Conservation (phyloP, 1,284 basidiomycete genomes). For the Pseudozyma sp. region DNA sequence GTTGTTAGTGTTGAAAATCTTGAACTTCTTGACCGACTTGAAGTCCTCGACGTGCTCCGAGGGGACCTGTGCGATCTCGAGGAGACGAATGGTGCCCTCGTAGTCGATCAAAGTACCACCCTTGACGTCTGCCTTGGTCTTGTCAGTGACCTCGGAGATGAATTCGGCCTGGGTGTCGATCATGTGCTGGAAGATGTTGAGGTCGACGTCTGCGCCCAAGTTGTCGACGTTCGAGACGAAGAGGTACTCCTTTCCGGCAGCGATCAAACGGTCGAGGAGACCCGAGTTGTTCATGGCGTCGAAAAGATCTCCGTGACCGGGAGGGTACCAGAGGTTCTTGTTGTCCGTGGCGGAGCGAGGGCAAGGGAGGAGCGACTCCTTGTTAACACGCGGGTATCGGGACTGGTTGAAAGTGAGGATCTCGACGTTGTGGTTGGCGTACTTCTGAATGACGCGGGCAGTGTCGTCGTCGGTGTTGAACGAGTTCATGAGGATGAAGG, state of each 20-base stretch:
- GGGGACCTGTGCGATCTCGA: conserved; percentile 98
- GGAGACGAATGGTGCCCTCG: conserved; percentile 89
- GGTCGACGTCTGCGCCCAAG: conserved; percentile 91
- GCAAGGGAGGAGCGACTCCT: conserved; percentile 90
- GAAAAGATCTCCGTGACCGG: conserved; percentile 97
- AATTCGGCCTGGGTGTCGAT: conserved; percentile 69
- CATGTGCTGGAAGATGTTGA: conserved; percentile 74
- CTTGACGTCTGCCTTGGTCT: conserved; percentile 99
- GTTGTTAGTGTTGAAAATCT: conserved; percentile 82
- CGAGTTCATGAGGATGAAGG: conserved; percentile 99
- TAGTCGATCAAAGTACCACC: conserved; percentile 96
- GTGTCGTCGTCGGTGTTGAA: conserved; percentile 86
- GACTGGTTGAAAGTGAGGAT: conserved; percentile 89
- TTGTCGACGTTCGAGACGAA: conserved; percentile 99
- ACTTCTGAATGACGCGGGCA: conserved; percentile 92
- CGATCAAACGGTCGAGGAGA: conserved; percentile 91
- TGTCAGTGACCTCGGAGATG: conserved; percentile 84
- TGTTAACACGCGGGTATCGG: conserved; percentile 95
- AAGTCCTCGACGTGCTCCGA: conserved; percentile 98
- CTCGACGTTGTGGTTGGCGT: conserved; percentile 78
- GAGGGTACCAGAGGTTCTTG: conserved; percentile 93
- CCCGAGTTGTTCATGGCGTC: conserved; percentile 94
- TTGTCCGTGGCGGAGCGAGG: conserved; percentile 87
- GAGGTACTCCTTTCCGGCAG: conserved; percentile 96
- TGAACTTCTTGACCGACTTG: conserved; percentile 79